Conservation (phyloP, 768 basidiomycete species). For the Zangia roseola region DNA sequence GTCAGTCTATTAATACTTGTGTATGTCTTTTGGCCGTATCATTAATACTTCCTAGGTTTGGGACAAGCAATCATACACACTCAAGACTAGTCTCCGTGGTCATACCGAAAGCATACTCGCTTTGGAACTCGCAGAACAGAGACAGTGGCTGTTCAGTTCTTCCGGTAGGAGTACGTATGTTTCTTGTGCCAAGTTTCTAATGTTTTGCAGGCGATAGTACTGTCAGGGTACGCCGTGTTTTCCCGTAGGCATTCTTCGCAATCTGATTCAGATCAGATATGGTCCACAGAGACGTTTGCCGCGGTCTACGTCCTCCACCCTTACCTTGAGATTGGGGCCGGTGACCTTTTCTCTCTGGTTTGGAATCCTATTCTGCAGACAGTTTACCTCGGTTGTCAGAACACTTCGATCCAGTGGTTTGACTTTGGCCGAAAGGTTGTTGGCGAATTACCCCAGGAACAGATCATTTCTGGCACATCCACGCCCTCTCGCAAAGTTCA, state of each 20-base stretch:
- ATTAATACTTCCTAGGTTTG: slow-evolving; percentile 63
- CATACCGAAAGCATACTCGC: slow-evolving; percentile 85
- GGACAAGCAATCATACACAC: slow-evolving; percentile 69
- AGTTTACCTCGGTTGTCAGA: slow-evolving; percentile 87
- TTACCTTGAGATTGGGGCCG: slow-evolving; percentile 75
- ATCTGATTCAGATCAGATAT: slow-evolving; percentile 52
- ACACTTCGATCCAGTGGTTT: slow-evolving; percentile 91
- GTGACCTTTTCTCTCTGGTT: slow-evolving; percentile 82
- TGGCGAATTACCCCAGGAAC: slow-evolving; percentile 3
- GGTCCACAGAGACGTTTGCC: slow-evolving; percentile 69
- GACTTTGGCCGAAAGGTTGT: slow-evolving; percentile 42
- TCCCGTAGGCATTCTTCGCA: not conserved
- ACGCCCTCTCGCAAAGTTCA: slow-evolving; percentile 57
- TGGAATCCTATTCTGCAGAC: slow-evolving; percentile 72
- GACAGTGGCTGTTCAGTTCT: slow-evolving; percentile 86
- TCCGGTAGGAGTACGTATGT: slow-evolving; percentile 54
- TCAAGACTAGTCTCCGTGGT: slow-evolving; percentile 69
- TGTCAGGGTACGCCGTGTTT: slow-evolving; percentile 55
- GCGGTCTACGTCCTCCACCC: slow-evolving; percentile 75
- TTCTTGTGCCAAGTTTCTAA: slow-evolving; percentile 1
- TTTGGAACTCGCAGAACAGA: slow-evolving; percentile 71
- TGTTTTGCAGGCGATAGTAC: slow-evolving; percentile 74
- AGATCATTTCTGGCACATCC: slow-evolving; percentile 30
- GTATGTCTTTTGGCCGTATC: not conserved
- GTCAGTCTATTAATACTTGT: slow-evolving; percentile 43